Evolutionary conservation across 768 basidiomycete species (phyloP), one percentile per base, ranked within the genome.

Genomic region (Trametes punicea): DNA sequence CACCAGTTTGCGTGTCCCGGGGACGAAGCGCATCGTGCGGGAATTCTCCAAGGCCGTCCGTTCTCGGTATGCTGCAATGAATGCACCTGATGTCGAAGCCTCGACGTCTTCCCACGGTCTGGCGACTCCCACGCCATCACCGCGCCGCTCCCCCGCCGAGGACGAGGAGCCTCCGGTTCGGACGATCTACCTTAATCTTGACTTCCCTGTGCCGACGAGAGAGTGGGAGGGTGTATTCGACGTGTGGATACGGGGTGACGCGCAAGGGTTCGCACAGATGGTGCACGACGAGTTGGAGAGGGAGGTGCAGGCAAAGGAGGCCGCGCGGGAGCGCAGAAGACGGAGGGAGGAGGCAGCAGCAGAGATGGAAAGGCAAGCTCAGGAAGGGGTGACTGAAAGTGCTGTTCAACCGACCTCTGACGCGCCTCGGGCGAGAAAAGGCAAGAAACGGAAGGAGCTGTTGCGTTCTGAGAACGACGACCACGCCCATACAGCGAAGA

Each of bases 211-310:
- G 8, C 91, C 91, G 3, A 84, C 84, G 7, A 77, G 87, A 51
- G 91, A 93, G 60, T 95, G 91, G 92, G 88, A 90, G 58, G 88
- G 84, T 7, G 86, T 95, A 3, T 95, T 97, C 62, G 93, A 97
- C 70, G 80, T 82, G 34, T 96, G 92, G 90, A 70, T 93, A 51
- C 83, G 93, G 63, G 92, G 93, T 1, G 93, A 96, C 65, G 86
- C 89, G 2, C 94, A 97, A 69, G 67, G 66, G 15, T 94, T 95
- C 70, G 88, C 90, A 5, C 71, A 72, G 34, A 67, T 83, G 56
- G 67, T 91, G 57, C 77, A 75, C 57, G 74, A 74, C 21, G 86
- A 84, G 70, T 75, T 88, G 30, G 76, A 77, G 57, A 79, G 77
- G 62, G 81, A 84, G 68, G 67, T 71, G 18, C 73, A 68, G 42